phyloP scores from a whole-genome alignment of 805 yeast genomes.

The Brettanomyces bruxellensis region DNA sequence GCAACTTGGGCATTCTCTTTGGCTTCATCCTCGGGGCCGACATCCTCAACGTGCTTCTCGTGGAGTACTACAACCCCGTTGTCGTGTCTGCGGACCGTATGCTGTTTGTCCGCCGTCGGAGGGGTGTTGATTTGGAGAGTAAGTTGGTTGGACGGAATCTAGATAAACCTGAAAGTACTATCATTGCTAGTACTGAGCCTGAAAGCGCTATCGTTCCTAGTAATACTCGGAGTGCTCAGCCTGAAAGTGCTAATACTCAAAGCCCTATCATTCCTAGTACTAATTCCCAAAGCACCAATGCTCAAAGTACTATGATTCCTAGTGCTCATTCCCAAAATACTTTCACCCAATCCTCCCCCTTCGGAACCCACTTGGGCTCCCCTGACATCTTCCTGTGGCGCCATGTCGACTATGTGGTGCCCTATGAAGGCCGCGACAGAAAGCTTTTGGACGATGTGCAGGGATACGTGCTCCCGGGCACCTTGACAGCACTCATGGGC shows the following conservation, averaged over 20 bases:
- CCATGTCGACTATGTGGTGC: constrained; percentile 49
- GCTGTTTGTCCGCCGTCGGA: constrained; percentile 20
- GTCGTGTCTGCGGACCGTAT: constrained; percentile 27
- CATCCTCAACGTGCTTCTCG: constrained; percentile 18
- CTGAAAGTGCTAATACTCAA: not conserved
- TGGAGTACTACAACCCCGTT: constrained; percentile 24
- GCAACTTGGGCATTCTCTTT: constrained; percentile 55
- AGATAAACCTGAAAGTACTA: no score
- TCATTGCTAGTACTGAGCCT: not conserved
- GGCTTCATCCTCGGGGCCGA: constrained; percentile 34
- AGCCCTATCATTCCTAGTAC: not conserved
- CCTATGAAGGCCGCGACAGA: constrained; percentile 33
- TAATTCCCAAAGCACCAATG: constrained; percentile 1
- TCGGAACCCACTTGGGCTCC: constrained; percentile 21
- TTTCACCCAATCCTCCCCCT: not conserved
- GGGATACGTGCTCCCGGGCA: constrained; percentile 44
- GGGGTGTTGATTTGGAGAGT: no score
- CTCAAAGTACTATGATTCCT: not conserved
- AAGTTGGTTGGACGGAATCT: no score
- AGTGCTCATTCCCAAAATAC: not conserved
- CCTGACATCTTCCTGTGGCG: constrained; percentile 55
- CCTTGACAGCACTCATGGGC: constrained; percentile 54
- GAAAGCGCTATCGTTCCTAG: no score
- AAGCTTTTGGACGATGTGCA: constrained; percentile 34
- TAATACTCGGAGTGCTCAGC: no score